phyloP scores from a whole-genome alignment of 1,284 basidiomycete species.

The Ganoderma sinense region DNA sequence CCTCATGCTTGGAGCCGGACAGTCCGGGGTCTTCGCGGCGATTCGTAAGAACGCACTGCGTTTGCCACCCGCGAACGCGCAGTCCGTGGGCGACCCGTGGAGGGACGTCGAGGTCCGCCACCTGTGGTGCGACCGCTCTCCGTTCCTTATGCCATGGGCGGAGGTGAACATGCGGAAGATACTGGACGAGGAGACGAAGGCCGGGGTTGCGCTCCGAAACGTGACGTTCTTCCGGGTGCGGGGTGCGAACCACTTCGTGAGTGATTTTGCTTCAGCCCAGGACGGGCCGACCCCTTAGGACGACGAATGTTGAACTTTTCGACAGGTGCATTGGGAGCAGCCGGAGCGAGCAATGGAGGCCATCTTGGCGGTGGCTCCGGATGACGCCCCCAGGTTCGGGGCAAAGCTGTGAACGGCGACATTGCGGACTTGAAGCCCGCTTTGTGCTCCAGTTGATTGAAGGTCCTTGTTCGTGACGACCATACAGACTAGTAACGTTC shows the following conservation, averaged over 20 bases:
- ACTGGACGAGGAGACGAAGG: background rate
- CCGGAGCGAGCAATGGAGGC: slow-evolving; percentile 4
- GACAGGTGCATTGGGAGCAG: slow-evolving; percentile 6
- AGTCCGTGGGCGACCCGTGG: slow-evolving; percentile 13
- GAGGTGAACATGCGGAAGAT: background rate
- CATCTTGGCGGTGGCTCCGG: background rate
- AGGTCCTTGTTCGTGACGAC: background rate
- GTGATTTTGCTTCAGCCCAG: background rate
- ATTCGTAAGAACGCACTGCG: slow-evolving; percentile 2
- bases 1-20: background rate
- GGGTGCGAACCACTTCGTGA: slow-evolving; percentile 8
- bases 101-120: slow-evolving; percentile 16
- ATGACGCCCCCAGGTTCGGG: background rate
- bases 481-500: background rate
- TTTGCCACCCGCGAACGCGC: background rate
- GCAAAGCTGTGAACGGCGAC: background rate
- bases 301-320: background rate
- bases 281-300: too few relatives aligned
- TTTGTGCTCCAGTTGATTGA: too few relatives aligned
- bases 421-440: background rate
- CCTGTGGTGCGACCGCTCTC: slow-evolving; percentile 22
- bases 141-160: slow-evolving; percentile 16
- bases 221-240: background rate
- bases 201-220: slow-evolving; percentile 1
- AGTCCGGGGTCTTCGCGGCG: background rate